Evolutionary conservation across 768 basidiomycete genomes (phyloP).

Genomic region (Cystobasidiopsis lactophilus): DNA sequence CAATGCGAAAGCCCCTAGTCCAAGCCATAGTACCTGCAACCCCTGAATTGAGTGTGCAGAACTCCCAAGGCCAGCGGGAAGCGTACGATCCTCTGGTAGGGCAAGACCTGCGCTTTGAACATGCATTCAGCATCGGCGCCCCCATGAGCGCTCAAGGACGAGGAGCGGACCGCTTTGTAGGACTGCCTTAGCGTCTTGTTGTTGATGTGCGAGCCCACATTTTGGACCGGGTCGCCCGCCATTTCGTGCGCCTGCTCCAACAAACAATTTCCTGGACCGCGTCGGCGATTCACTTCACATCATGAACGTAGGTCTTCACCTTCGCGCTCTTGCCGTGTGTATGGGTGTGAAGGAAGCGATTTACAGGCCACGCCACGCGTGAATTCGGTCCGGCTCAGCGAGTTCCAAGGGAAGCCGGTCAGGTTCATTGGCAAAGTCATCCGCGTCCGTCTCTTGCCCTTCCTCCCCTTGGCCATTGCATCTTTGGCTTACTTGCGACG

Average conservation of each 20-base stretch:
- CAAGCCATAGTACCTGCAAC: background rate
- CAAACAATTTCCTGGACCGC: too few species aligned
- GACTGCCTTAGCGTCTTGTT: background rate
- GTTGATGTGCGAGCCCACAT: too few species aligned
- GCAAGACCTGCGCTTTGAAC: too few species aligned
- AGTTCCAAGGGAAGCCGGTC: background rate
- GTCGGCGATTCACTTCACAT: too few species aligned
- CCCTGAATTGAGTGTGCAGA: too few species aligned
- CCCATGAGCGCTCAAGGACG: background rate
- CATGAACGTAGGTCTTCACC: too few species aligned
- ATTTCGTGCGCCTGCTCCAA: too few species aligned
- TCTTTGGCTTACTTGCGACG: background rate
- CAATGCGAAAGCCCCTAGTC: background rate
- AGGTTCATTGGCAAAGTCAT: constrained; percentile 1
- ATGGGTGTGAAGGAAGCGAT: background rate
- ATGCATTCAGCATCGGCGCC: too few species aligned
- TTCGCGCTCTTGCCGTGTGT: too few species aligned
- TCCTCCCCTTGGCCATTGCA: background rate
- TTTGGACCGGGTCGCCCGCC: too few species aligned
- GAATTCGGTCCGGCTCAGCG: background rate
- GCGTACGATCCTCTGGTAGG: too few species aligned
- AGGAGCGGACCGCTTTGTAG: background rate
- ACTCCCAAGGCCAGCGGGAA: too few species aligned
- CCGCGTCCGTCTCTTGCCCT: background rate
- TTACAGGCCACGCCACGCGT: background rate